phyloP scores from a whole-genome alignment of 208 protist genomes.

The Leishmania amazonensis region DNA sequence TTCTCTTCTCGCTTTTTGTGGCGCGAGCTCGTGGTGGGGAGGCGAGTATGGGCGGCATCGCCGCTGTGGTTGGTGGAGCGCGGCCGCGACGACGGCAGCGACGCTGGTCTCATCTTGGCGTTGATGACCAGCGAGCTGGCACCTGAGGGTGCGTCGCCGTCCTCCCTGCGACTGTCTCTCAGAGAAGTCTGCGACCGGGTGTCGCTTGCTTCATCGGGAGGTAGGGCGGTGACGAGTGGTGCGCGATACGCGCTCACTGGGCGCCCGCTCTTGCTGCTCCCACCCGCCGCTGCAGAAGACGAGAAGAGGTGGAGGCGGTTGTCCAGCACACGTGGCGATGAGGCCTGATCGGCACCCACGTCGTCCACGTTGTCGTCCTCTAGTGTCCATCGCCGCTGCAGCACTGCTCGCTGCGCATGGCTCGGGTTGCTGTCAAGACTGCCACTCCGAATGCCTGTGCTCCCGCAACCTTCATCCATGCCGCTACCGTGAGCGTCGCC shows the following conservation, averaged over 20 bases:
- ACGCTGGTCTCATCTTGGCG: not conserved
- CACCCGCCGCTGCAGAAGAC: not conserved
- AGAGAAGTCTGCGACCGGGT: not conserved
- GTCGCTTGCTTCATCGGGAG: not conserved
- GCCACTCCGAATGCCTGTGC: not conserved
- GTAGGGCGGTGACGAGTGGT: not conserved
- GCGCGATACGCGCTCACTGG: not conserved
- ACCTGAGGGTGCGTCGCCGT: not conserved
- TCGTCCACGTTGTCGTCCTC: not conserved
- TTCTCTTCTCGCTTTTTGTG: not conserved
- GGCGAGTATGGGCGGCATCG: not conserved
- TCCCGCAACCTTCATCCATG: not conserved
- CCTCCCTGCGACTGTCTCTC: not conserved
- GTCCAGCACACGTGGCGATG: slow-evolving; percentile 30
- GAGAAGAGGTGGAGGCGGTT: slow-evolving; percentile 16
- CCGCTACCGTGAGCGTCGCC: not conserved
- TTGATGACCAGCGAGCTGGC: not conserved
- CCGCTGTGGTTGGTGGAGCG: not conserved
- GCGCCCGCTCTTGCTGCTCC: not conserved
- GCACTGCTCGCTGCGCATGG: not conserved
- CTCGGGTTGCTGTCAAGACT: not conserved
- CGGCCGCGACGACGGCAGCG: not conserved
- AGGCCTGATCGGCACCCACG: slow-evolving; percentile 1
- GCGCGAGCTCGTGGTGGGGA: not conserved
- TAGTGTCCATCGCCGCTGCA: slow-evolving; percentile 11